A percentile compares a stretch with the other conserved stretches of the same genome.
Evolutionary conservation across 768 basidiomycete species (phyloP).

Genomic region (Rhodotorula kratochvilovae): DNA sequence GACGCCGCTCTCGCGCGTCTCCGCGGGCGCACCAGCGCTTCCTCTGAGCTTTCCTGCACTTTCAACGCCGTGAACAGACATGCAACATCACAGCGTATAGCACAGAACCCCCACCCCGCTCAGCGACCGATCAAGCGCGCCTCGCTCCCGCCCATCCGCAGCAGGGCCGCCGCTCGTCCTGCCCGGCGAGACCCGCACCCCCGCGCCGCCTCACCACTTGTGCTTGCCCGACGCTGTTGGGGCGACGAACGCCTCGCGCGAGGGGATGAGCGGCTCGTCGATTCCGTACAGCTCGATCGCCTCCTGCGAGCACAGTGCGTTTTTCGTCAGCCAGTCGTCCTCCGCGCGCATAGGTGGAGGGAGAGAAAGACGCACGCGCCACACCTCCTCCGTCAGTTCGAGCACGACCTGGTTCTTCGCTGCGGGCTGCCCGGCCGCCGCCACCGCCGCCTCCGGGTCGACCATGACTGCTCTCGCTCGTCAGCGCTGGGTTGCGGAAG

Average conservation of each 20-base stretch:
- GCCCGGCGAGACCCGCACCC: no score
- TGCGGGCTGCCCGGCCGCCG: slow-evolving; percentile 62
- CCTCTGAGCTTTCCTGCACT: no score
- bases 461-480: slow-evolving; percentile 11
- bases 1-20: no score
- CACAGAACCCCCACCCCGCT: no score
- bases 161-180: no score
- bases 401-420: slow-evolving; percentile 79
- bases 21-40: no score
- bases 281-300: slow-evolving; percentile 86
- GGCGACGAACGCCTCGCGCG: slow-evolving; percentile 53
- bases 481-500: background rate
- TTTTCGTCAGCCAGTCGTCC: background rate
- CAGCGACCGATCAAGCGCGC: no score
- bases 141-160: no score
- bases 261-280: slow-evolving; percentile 67
- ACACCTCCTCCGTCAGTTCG: slow-evolving; percentile 84
- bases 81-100: no score
- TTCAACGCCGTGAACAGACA: no score
- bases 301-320: slow-evolving; percentile 53
- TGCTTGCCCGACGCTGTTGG: background rate
- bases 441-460: slow-evolving; percentile 56
- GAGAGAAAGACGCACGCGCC: slow-evolving; percentile 59
- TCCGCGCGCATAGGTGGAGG: background rate
- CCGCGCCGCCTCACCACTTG: slow-evolving; percentile 16